These are phyloP conservation scores for Ettlia oleoabundans DNA, from an alignment of 139 green algal genomes.

Conservation along the genomic window DNA sequence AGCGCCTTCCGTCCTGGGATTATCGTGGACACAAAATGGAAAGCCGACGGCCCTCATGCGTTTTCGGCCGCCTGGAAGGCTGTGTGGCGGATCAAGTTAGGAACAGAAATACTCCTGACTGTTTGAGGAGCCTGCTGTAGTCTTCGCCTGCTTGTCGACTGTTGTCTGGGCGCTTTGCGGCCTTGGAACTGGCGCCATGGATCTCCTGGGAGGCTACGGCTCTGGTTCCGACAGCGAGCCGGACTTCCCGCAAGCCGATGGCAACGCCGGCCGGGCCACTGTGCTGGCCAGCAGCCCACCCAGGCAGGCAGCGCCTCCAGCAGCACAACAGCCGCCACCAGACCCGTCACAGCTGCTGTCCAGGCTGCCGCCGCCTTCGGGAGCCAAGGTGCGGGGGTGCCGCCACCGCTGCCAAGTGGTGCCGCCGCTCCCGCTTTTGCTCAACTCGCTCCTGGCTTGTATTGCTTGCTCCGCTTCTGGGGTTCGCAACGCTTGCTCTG, in stretches of 20 bases:
- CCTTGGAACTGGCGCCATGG: too few species aligned
- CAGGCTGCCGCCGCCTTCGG: slow-evolving; percentile 15
- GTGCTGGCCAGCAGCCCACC: background rate
- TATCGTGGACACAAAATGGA: background rate
- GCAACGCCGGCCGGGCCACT: background rate
- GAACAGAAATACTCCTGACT: too few species aligned
- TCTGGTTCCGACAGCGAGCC: slow-evolving; percentile 6
- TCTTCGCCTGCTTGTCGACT: background rate
- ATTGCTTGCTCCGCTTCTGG: too few species aligned
- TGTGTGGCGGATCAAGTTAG: too few species aligned
- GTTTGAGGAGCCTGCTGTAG: too few species aligned
- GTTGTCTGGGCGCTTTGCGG: background rate
- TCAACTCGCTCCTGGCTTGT: background rate
- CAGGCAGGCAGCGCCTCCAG: background rate
- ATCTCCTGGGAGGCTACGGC: slow-evolving; percentile 10
- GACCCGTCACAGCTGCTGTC: background rate
- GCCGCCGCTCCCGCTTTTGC: background rate
- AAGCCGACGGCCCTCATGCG: too few species aligned
- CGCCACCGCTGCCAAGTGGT: background rate
- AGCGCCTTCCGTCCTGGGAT: background rate
- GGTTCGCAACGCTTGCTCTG: too few species aligned
- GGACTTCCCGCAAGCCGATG: background rate
- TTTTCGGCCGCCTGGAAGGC: too few species aligned
- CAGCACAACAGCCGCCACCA: background rate
- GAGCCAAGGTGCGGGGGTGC: slow-evolving; percentile 2